These are phyloP conservation scores for Aureobasidium sp. DNA, from an alignment of 2,329 filamentous ascomycete species.

Conservation along the genomic window DNA sequence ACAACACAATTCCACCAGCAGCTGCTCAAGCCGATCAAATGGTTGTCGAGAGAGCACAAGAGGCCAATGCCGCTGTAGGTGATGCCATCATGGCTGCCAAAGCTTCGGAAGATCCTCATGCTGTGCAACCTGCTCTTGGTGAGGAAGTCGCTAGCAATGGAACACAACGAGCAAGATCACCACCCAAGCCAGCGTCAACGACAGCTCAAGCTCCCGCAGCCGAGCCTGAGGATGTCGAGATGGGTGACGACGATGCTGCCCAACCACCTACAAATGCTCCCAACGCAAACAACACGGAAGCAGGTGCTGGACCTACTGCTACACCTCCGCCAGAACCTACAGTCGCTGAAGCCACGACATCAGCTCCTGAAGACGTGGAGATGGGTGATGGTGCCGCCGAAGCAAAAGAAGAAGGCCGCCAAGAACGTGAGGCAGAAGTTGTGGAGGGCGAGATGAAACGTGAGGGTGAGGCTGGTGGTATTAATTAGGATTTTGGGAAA, in stretches of 20 bases:
- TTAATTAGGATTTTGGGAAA: not conserved
- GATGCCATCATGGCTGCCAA: conserved; percentile 24
- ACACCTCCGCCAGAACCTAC: not conserved
- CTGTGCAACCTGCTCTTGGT: not conserved
- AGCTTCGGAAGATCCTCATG: conserved; percentile 16
- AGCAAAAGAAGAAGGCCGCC: conserved; percentile 25
- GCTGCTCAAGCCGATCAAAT: conserved; percentile 19
- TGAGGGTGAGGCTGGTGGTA: conserved; percentile 14
- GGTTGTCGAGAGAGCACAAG: conserved; percentile 21
- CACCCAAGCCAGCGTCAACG: not conserved
- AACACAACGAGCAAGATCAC: conserved; percentile 6
- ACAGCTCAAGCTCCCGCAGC: conserved; percentile 1
- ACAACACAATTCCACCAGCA: not conserved
- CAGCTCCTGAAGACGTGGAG: conserved; percentile 13
- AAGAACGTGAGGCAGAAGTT: conserved; percentile 26
- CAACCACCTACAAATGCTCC: conserved; percentile 2
- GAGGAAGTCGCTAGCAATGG: conserved; percentile 15
- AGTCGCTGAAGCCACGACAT: not conserved
- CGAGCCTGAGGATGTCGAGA: conserved; percentile 21
- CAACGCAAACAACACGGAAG: not conserved
- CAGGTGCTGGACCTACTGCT: not conserved
- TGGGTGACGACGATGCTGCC: conserved; percentile 19
- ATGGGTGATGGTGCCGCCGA: conserved; percentile 14
- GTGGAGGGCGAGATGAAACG: conserved; percentile 23
- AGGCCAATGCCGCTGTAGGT: conserved; percentile 21